Percentiles rank a stretch among this genome's conserved stretches.
phyloP scores from a whole-genome alignment of 352 stramenopile species.

The Pythium apleroticum region DNA sequence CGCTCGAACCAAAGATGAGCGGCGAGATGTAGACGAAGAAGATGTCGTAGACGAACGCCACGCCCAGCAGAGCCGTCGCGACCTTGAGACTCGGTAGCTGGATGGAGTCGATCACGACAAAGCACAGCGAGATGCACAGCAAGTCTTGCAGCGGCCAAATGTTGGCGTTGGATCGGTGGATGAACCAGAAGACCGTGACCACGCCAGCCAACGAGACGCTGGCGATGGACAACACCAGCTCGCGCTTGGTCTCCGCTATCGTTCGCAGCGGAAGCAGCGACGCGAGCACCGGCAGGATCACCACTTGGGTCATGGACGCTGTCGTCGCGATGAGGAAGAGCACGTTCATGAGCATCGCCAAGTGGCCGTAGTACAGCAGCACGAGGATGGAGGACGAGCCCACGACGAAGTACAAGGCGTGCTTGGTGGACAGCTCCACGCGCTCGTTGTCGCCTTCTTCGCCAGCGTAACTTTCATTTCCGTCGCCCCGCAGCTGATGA shows the following conservation, averaged over 20 bases:
- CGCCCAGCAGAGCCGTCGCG: slow-evolving; percentile 74
- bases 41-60: slow-evolving; percentile 93
- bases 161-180: slow-evolving; percentile 55
- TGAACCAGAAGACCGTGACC: slow-evolving; percentile 50
- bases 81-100: slow-evolving; percentile 78
- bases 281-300: slow-evolving; percentile 39
- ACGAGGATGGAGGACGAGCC: slow-evolving; percentile 55
- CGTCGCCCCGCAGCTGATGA: neutral
- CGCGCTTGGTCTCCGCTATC: neutral
- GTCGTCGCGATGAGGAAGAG: slow-evolving; percentile 54
- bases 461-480: neutral
- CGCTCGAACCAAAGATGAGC: slow-evolving; percentile 70
- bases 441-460: slow-evolving; percentile 10
- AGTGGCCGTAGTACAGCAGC: slow-evolving; percentile 67
- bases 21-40: slow-evolving; percentile 94
- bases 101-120: slow-evolving; percentile 87
- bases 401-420: slow-evolving; percentile 58
- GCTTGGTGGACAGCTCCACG: slow-evolving; percentile 48
- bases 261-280: slow-evolving; percentile 10
- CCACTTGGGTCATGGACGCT: slow-evolving; percentile 46
- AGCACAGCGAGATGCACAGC: slow-evolving; percentile 86
- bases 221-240: slow-evolving; percentile 11
- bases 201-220: slow-evolving; percentile 23
- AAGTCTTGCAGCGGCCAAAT: slow-evolving; percentile 89
- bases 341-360: slow-evolving; percentile 53